Base-by-base conservation (phyloP, 2,329 filamentous ascomycete genomes). In the Fusarium solani-melongenae region DNA sequence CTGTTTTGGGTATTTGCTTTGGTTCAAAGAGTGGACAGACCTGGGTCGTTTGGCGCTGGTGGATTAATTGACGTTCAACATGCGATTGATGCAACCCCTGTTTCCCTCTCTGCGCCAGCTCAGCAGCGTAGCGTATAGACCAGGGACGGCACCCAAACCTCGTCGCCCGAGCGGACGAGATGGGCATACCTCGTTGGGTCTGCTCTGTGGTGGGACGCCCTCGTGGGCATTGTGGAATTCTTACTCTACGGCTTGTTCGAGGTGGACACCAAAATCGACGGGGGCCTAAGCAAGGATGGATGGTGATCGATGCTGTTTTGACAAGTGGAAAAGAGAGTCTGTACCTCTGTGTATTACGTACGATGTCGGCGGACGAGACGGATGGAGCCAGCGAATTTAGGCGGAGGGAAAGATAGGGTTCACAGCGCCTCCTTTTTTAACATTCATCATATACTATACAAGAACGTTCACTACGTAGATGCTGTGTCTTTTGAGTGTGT, bases 1-100 rank as follows among this genome's bases (percentile, higher is more conserved):
- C 70, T 71, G 63, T 72, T 79, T 77, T 81, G 79, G 79, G 78
- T 81, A 81, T 75, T 71, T 78, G 73, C 64, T 72, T 80, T 75
- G 72, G 73, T 76, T 77, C 73, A 68, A 76, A 81, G 75, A 79
- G 77, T 75, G 76, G 77, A 73, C 72, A 75, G 75, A 76, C 70
- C 67, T 73, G 72, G 77, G 73, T 76, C 69, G 77, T 80, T 79
- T 74, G 80, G 78, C 78, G 79, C 78, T 79, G 79, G 80, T 68
- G 74, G 76, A 67, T 73, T 72, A 70, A 73, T 77, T 76, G 63
- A 66, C 70, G 68, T 76, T 74, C 69, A 66, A 75, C 68, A 74
- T 69, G 76, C 75, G 46, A 51, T 51, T 51, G 70, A 78, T 74
- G 72, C 64, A 72, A 73, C 66, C 62, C 66, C 53, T 76, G 41